A percentile compares a stretch with the other conserved stretches of the same genome.
Evolutionary conservation across 2,329 filamentous ascomycete genomes (phyloP).

Genomic region (Colletotrichum tropicale): DNA sequence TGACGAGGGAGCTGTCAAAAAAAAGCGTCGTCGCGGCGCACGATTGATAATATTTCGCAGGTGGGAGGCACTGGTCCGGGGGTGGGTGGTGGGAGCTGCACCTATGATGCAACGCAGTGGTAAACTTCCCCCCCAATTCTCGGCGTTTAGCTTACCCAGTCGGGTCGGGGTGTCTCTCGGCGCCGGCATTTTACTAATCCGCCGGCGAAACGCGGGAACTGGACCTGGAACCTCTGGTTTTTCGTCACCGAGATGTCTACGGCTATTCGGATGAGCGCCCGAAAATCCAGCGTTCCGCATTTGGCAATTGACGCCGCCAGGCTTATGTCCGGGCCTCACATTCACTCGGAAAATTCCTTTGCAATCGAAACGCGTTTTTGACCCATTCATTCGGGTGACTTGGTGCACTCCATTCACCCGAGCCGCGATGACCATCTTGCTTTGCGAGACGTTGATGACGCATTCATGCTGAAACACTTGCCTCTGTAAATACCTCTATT

Average conservation of each 20-base stretch:
- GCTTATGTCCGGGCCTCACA: not conserved
- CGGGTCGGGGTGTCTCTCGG: not conserved
- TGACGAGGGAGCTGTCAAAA: not conserved
- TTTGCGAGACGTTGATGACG: not conserved
- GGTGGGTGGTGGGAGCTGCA: not conserved
- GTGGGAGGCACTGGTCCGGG: not conserved
- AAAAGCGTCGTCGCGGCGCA: not conserved
- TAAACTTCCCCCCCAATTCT: not conserved
- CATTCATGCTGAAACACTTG: not conserved
- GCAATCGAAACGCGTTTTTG: not conserved
- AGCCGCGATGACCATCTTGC: not conserved
- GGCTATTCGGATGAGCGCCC: not conserved
- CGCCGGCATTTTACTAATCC: slow-evolving; percentile 19
- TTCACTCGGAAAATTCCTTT: not conserved
- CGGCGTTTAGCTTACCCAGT: slow-evolving; percentile 7
- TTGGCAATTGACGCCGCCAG: not conserved
- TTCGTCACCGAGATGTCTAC: not conserved
- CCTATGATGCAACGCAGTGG: slow-evolving; percentile 21
- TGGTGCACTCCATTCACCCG: not conserved
- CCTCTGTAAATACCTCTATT: slow-evolving; percentile 12
- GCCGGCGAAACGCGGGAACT: not conserved
- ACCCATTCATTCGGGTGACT: not conserved
- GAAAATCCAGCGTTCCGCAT: not conserved
- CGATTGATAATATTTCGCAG: slow-evolving; percentile 14
- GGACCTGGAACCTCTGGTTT: not conserved